Base-by-base conservation (phyloP, 2,329 filamentous ascomycete genomes). In the Domatiomyces globalis region DNA sequence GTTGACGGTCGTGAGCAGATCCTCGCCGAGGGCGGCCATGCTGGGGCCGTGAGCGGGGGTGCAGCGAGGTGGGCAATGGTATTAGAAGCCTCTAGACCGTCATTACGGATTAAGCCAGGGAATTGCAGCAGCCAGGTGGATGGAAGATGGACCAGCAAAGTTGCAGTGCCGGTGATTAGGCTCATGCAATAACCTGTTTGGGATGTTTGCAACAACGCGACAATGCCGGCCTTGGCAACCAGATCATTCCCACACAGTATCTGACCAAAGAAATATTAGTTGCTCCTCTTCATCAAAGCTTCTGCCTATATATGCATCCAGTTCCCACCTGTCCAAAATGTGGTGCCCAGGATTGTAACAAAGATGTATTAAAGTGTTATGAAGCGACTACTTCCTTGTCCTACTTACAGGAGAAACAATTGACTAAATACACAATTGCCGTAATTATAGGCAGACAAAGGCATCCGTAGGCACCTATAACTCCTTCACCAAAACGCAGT, bases 1-100 rank as follows among this genome's bases (percentile, higher is more conserved):
- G 77, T 98, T 98, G 73, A 98, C 92, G 59, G 88, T 94, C 62
- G 80, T 81, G 67, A 98, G 80, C 71, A 98, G 76, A 71, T 98
- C 89, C 71, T 98, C 92, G 66, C 92, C 90, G 63, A 98, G 82
- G 65, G 90, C 82, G 67, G 92, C 85, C 92, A 96, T 98, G 51
- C 51, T 59, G 39, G 54, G 48, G 33, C 15, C 33, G 33, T 15
- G 33, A 15, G 12, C 33, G 33, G 33, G 9, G 15, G 12, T 7
- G 33, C 33, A 39, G 33, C 4, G 5, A 15, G 33, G 33, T 15
- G 15, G 33, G 33, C 33, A 5, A 39, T 39, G 33, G 33, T 15
- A 15, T 39, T 10, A 39, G 33, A 2, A 15, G 33, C 33, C 33
- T 39, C 33, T 39, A 39, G 10, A 39, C 33, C 8, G 10, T 39